Evolutionary conservation across 306 rosid species (phyloP), one percentile per base, ranked within the genome.

Genomic region (Mimosa bimucronata): DNA sequence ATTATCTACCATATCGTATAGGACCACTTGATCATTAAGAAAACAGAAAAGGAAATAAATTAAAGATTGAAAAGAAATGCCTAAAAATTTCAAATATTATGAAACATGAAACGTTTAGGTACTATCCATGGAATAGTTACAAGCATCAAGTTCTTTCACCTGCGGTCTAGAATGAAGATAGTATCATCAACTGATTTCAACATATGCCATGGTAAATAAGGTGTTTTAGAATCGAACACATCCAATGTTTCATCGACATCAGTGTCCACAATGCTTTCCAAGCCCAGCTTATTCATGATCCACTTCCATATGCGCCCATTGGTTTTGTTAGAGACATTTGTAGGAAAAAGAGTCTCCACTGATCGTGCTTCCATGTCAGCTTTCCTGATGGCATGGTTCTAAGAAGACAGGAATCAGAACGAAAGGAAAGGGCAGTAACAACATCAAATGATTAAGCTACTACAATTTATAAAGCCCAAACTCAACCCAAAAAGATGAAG

Each of bases 371-470:
- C 83, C 90, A 95, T 79, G 86, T 92, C 92, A 81, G 93, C 98
- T 87, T 86, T 95, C 90, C 98, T 88, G 71, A 95, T 89, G 67
- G 94, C 98, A 90, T 89, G 96, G 87, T 95, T 95, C 98, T 95
- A 52, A 81, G 85, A 38, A 76, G 79, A 86, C 9, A 76, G 58
- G 66, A 69, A 89, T 84, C 71, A 70, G 67, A 70, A 81, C 57
- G 78, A 40, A 41, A 53, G 48, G 74, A 76, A 77, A 67, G 76
- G 81, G 77, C 52, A 84, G 87, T 60, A 48, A 77, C 15, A 81
- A 68, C 52, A 52, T 23, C 41, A 79, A 74, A 52, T 77, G 79
- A 69, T 5, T 68, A 28, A 26, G 18, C 31, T 30, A 58, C 2
- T 25, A 25, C 16, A 25, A 26, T 61, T 16, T 60, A 46, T 44